Conservation (phyloP, 768 basidiomycete genomes). For the Collybia sordida region DNA sequence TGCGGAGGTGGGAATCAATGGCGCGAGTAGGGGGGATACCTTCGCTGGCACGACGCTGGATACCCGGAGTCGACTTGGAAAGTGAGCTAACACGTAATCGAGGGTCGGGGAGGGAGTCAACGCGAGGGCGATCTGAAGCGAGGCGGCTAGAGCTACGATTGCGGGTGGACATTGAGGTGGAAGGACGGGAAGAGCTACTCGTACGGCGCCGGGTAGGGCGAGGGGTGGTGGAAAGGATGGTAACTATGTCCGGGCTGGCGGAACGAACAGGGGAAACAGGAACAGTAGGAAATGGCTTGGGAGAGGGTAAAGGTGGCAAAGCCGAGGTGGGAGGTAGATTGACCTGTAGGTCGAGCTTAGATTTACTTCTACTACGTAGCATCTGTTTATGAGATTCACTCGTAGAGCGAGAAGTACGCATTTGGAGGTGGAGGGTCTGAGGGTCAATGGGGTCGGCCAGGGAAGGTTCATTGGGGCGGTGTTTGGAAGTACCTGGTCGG, state of each 20-base stretch:
- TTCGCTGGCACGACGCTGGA: conserved; percentile 5
- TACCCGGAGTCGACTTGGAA: neutral
- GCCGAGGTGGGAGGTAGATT: neutral
- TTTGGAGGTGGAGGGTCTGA: conserved; percentile 17
- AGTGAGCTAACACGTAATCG: conserved; percentile 1
- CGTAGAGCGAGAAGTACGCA: conserved; percentile 19
- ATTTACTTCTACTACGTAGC: conserved; percentile 13
- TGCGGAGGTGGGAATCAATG: neutral
- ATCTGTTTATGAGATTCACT: conserved; percentile 23
- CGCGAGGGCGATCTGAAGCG: neutral
- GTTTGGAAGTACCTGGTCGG: conserved; percentile 2
- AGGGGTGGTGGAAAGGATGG: conserved; percentile 22
- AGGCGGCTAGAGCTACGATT: neutral
- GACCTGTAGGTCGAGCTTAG: neutral
- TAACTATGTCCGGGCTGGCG: conserved; percentile 25
- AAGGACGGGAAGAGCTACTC: neutral
- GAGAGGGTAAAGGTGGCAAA: neutral
- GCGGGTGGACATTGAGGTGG: neutral
- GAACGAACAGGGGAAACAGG: conserved; percentile 5
- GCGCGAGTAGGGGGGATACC: neutral
- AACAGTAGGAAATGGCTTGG: neutral
- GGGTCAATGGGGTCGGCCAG: conserved; percentile 33
- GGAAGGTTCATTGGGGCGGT: conserved; percentile 10
- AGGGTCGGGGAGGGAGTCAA: neutral
- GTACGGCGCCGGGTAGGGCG: conserved; percentile 12